phyloP scores from a whole-genome alignment of 805 yeast species.

The Yarrowia deformans region DNA sequence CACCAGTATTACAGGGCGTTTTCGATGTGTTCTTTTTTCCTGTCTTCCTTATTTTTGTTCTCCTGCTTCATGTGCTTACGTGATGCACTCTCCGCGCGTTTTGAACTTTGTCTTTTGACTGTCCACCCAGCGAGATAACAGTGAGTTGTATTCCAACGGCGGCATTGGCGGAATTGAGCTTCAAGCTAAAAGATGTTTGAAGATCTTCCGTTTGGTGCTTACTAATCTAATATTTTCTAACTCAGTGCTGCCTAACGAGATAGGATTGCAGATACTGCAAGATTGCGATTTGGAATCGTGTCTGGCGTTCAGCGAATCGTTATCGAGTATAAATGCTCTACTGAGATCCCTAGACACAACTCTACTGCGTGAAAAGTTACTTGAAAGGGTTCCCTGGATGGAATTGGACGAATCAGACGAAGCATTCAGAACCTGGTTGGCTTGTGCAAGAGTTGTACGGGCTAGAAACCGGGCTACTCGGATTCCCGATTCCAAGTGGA shows the following conservation, averaged over 20 bases:
- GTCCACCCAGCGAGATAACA: too few relatives aligned
- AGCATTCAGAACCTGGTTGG: not conserved
- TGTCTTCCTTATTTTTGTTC: not conserved
- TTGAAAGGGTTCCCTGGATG: conserved; percentile 16
- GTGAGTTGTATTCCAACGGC: too few relatives aligned
- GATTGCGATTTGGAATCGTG: not conserved
- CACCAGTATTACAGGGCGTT: not conserved
- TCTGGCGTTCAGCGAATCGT: not conserved
- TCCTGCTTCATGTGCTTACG: not conserved
- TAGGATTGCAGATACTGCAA: not conserved
- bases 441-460: conserved; percentile 3
- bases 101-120: not conserved
- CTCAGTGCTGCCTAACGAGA: conserved; percentile 1
- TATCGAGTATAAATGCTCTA: not conserved
- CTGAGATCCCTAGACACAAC: not conserved
- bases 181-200: not conserved
- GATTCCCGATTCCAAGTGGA: too few relatives aligned
- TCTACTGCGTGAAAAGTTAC: not conserved
- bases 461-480: not conserved
- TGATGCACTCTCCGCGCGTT: not conserved
- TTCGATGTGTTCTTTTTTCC: not conserved
- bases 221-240: not conserved
- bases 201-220: not conserved
- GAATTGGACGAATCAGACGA: not conserved
- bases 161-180: not conserved